Conservation (phyloP, 345 rosid species). For the Melaleuca alternifolia region DNA sequence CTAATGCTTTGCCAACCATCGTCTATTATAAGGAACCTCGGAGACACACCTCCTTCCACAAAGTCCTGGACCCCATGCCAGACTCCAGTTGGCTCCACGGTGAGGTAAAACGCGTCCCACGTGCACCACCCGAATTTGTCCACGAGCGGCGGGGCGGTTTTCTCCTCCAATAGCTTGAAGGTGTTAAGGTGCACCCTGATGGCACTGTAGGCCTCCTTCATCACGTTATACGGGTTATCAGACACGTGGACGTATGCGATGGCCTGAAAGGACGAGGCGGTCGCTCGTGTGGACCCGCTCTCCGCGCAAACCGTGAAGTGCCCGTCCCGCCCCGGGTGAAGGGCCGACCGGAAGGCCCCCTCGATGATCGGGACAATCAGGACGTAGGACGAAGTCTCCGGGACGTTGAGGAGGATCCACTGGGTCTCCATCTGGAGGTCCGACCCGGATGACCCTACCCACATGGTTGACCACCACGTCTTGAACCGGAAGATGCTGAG, state of each 20-base stretch:
- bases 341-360: constrained; percentile 57
- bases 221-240: constrained; percentile 59
- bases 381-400: constrained; percentile 45
- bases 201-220: constrained; percentile 70
- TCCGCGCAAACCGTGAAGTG: constrained; percentile 52
- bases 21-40: constrained; percentile 76
- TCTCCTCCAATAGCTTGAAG: constrained; percentile 77
- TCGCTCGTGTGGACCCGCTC: constrained; percentile 50
- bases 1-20: constrained; percentile 86
- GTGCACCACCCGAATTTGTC: constrained; percentile 97
- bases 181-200: constrained; percentile 68
- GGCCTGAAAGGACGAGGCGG: constrained; percentile 41
- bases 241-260: constrained; percentile 71
- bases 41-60: constrained; percentile 45
- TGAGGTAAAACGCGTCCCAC: constrained; percentile 88
- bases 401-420: constrained; percentile 59
- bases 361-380: constrained; percentile 59
- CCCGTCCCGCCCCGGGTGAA: constrained; percentile 49
- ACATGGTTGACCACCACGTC: constrained; percentile 88
- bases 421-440: constrained; percentile 80
- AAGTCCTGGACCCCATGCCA: constrained; percentile 78
- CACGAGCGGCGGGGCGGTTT: constrained; percentile 34
- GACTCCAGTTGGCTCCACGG: constrained; percentile 64
- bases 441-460: constrained; percentile 71
- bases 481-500: constrained; percentile 68